phyloP scores from a whole-genome alignment of 257 asterid genomes.

The Euphrasia confusa region DNA sequence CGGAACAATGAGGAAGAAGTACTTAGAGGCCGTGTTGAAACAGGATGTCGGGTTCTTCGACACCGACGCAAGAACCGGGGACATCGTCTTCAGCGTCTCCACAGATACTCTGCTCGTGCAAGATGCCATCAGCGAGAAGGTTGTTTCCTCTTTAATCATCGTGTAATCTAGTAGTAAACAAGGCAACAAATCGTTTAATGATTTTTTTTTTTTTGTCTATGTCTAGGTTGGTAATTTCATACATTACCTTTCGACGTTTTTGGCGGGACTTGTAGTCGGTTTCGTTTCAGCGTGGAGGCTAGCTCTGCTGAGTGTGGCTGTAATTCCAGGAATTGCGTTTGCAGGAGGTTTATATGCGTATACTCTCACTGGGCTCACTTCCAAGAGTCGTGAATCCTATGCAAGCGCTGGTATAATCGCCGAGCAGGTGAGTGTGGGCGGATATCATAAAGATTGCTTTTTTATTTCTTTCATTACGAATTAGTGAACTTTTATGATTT shows the following conservation, averaged over 20 bases:
- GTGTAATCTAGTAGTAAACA: slow-evolving; percentile 20
- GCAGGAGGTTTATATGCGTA: slow-evolving; percentile 95
- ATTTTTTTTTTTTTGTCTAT: neutral
- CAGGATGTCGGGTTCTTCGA: slow-evolving; percentile 99
- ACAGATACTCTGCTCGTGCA: slow-evolving; percentile 97
- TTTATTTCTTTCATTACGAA: neutral
- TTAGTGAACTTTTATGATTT: neutral
- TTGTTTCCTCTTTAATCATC: slow-evolving; percentile 14
- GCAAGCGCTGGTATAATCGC: slow-evolving; percentile 94
- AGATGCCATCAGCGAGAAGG: slow-evolving; percentile 99
- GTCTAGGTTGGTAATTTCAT: slow-evolving; percentile 93
- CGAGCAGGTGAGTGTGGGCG: slow-evolving; percentile 68
- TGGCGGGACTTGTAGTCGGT: slow-evolving; percentile 99
- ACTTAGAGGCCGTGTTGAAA: slow-evolving; percentile 87
- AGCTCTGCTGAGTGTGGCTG: slow-evolving; percentile 94
- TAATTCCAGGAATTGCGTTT: slow-evolving; percentile 95
- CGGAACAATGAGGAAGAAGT: slow-evolving; percentile 78
- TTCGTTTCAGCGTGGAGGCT: slow-evolving; percentile 96
- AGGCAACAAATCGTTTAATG: neutral
- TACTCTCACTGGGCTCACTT: slow-evolving; percentile 92
- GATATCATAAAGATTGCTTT: slow-evolving; percentile 7
- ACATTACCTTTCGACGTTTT: slow-evolving; percentile 89
- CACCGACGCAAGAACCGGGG: slow-evolving; percentile 97
- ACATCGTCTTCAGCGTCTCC: slow-evolving; percentile 91
- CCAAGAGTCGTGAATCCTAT: slow-evolving; percentile 94